These are phyloP conservation scores for Nemania sp. DNA, from an alignment of 2,329 filamentous ascomycete species.

Conservation along the genomic window DNA sequence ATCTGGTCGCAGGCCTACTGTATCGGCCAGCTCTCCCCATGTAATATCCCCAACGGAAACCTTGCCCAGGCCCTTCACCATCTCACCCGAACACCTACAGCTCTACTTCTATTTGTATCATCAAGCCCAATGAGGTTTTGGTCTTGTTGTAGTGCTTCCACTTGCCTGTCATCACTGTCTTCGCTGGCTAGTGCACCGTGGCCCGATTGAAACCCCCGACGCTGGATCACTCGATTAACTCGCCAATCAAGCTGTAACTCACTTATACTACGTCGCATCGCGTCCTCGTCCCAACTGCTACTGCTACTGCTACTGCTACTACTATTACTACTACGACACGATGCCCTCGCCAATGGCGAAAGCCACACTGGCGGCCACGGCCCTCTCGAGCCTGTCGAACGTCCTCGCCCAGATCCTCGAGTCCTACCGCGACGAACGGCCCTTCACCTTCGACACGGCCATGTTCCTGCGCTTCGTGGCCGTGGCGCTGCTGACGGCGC, in stretches of 20 bases:
- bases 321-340: slow-evolving; percentile 1
- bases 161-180: slow-evolving; percentile 13
- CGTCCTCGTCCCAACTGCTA: not conserved
- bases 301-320: too few relatives aligned
- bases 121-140: slow-evolving; percentile 20
- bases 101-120: too few relatives aligned
- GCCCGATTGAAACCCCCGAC: slow-evolving; percentile 22
- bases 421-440: slow-evolving; percentile 49
- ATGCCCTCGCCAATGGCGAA: slow-evolving; percentile 57
- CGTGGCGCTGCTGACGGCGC: slow-evolving; percentile 57
- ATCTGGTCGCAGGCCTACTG: not conserved
- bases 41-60: slow-evolving; percentile 1
- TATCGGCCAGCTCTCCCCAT: not conserved
- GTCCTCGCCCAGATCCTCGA: slow-evolving; percentile 59
- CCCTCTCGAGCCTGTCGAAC: slow-evolving; percentile 58
- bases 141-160: not conserved
- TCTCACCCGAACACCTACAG: not conserved
- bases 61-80: not conserved
- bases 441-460: slow-evolving; percentile 51
- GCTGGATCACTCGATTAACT: not conserved
- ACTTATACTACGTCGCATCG: not conserved
- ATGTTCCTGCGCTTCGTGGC: slow-evolving; percentile 59
- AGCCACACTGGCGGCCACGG: slow-evolving; percentile 57
- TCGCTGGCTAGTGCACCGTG: slow-evolving; percentile 18
- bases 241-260: not conserved